Evolutionary conservation across 1,139 yeast genomes (phyloP).

Genomic region (Lodderomyces orthopsilosis): DNA sequence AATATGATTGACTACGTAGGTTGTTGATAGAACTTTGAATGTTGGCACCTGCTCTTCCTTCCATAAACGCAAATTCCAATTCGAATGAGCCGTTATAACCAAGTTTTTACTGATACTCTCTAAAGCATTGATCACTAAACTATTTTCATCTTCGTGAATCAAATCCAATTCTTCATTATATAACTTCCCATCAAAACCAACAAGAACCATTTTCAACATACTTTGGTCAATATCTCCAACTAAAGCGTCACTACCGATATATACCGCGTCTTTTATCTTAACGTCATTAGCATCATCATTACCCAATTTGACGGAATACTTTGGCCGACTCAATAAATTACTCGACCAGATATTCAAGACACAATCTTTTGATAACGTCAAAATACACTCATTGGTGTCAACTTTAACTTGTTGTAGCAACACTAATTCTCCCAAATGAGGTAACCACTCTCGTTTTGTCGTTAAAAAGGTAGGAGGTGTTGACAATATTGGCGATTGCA

Average conservation of each 20-base stretch:
- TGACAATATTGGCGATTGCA: slow-evolving; percentile 24
- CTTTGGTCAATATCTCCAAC: slow-evolving; percentile 7
- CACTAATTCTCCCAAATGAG: slow-evolving; percentile 7
- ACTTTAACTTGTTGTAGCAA: slow-evolving; percentile 17
- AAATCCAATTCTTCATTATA: slow-evolving; percentile 4
- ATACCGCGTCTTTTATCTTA: slow-evolving; percentile 5
- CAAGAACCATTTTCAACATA: slow-evolving; percentile 5
- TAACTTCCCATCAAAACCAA: slow-evolving; percentile 9
- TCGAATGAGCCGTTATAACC: slow-evolving; percentile 26
- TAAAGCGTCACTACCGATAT: slow-evolving; percentile 8
- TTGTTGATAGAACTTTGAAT: slow-evolving; percentile 24
- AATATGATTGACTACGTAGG: slow-evolving; percentile 42
- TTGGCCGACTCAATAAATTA: slow-evolving; percentile 34
- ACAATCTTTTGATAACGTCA: slow-evolving; percentile 36
- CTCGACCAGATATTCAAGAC: slow-evolving; percentile 41
- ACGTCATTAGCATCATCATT: slow-evolving; percentile 1
- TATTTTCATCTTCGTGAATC: slow-evolving; percentile 6
- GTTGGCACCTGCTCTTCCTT: slow-evolving; percentile 5
- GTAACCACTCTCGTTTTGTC: slow-evolving; percentile 1
- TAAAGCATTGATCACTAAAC: slow-evolving; percentile 1
- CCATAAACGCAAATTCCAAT: slow-evolving; percentile 34
- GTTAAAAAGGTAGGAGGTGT: slow-evolving; percentile 7
- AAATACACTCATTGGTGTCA: slow-evolving; percentile 26
- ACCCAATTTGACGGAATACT: slow-evolving; percentile 18
- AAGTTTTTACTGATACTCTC: slow-evolving; percentile 3